Evolutionary conservation across 495 filamentous ascomycete species (phyloP), one percentile per base, ranked within the genome.

Genomic region (Eremomyces bilateralis): DNA sequence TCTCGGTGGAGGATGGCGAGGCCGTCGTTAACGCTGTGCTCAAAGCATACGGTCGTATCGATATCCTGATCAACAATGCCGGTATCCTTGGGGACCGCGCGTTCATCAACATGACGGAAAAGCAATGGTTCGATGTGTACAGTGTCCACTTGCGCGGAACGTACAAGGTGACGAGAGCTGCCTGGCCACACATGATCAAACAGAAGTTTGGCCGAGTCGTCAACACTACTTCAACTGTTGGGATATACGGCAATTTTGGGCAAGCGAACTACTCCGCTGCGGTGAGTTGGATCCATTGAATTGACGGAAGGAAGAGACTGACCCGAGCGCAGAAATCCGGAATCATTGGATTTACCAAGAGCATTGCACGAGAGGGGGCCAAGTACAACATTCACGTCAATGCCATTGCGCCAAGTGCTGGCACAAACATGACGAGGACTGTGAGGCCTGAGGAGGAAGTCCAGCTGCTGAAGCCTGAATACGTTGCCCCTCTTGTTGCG

Each of bases 261-360:
- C 42, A 44, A 30, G 42, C 42, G n/a, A 44, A 44, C 29, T 44
- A 44, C 29, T 31, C 42, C n/a, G 27, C 39, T 6, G 40, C 39
- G 33, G 36, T 41, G 24, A 20, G 37, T 33, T 4, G 11, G 24
- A 27, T 13, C 24, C 13, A 13, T 27, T 27, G 6, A 13, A 27
- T 27, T 27, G 8, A 13, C 24, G 13, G 8, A 27, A 27, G 24
- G 8, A 8, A 27, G 13, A 6, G 24, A 27, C 13, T 27, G 6
- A n/a, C n/a, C n/a, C n/a, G n/a, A 25, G 18, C 16, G 22, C 18
- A 44, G 36, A 43, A 42, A 42, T 31, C 16, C 12, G 40, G 40
- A 29, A 42, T 42, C 19, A 11, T 42, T 3, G 40, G 40, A 15
- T 36, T 42, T 24, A 33, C 40, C 5, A 42, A 38, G 24, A 31